Conservation (phyloP, 2,329 filamentous ascomycete species). For the Beauveria sp. region DNA sequence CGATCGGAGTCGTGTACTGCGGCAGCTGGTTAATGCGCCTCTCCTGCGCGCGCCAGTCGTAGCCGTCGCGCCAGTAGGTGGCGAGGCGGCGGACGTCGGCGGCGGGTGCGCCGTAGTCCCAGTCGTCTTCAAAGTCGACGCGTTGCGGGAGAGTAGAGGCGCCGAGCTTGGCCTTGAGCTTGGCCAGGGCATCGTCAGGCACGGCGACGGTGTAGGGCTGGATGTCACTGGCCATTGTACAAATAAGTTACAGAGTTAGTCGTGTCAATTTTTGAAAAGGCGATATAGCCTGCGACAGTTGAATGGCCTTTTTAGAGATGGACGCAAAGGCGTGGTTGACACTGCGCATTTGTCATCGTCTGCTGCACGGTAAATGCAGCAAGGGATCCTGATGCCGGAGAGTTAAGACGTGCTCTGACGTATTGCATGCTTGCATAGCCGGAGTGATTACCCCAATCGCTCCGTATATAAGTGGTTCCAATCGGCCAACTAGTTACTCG, state of each 20-base stretch:
- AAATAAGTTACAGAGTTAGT: background rate
- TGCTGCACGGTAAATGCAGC: background rate
- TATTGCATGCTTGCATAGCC: background rate
- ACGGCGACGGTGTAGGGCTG: slow-evolving; percentile 23
- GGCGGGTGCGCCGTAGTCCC: slow-evolving; percentile 18
- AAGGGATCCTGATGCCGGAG: background rate
- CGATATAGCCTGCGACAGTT: background rate
- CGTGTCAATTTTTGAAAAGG: background rate
- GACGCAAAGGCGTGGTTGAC: background rate
- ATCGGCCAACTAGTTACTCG: background rate
- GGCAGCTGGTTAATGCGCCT: slow-evolving; percentile 46
- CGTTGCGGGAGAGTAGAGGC: slow-evolving; percentile 16
- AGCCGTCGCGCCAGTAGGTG: slow-evolving; percentile 31
- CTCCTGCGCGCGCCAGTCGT: slow-evolving; percentile 52
- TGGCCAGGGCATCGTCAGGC: slow-evolving; percentile 17
- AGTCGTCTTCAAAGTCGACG: slow-evolving; percentile 12
- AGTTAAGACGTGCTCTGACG: background rate
- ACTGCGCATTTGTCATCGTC: background rate
- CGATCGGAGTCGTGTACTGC: slow-evolving; percentile 42
- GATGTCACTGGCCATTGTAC: slow-evolving; percentile 14
- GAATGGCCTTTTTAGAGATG: background rate
- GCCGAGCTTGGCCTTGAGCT: slow-evolving; percentile 20
- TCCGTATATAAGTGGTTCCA: background rate
- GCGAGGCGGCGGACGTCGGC: slow-evolving; percentile 21
- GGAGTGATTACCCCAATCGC: background rate